Conservation (phyloP, 148 eudicot genomes). For the Nepenthes gracilis region DNA sequence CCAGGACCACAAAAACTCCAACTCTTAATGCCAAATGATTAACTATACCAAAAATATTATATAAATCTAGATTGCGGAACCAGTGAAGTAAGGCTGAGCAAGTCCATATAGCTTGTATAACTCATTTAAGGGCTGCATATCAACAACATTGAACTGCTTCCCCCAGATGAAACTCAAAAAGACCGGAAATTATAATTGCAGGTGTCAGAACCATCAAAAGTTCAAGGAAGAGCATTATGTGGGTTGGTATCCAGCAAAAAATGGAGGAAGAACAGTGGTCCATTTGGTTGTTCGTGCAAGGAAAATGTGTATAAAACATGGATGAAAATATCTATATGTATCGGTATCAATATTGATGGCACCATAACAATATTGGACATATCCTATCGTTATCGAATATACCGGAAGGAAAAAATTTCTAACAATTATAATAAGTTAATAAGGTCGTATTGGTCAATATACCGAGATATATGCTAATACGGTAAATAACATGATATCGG, state of each 20-base stretch:
- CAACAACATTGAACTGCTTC: constrained; percentile 30
- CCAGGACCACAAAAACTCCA: constrained; percentile 24
- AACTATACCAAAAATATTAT: constrained; percentile 34
- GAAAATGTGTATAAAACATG: too few relatives aligned
- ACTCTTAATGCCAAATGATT: constrained; percentile 32
- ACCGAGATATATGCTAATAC: too few relatives aligned
- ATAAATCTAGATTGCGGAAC: constrained; percentile 42
- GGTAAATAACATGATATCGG: too few relatives aligned
- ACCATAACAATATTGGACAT: too few relatives aligned
- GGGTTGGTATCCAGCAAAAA: constrained; percentile 53
- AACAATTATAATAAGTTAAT: too few relatives aligned
- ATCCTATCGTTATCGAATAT: too few relatives aligned
- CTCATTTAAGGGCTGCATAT: constrained; percentile 34
- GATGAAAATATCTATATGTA: too few relatives aligned
- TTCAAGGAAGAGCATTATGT: constrained; percentile 33
- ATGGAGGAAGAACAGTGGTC: constrained; percentile 38
- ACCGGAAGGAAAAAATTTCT: too few relatives aligned
- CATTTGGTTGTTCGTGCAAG: too few relatives aligned
- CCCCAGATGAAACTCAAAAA: constrained; percentile 34
- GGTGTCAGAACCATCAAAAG: constrained; percentile 37
- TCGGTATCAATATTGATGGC: too few relatives aligned
- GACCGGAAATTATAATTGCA: constrained; percentile 35
- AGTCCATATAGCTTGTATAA: constrained; percentile 46
- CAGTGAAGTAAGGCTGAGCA: constrained; percentile 31
- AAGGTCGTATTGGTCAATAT: too few relatives aligned